phyloP scores from a whole-genome alignment of 2,329 filamentous ascomycete genomes.

The Leptosphaerulina australis region DNA sequence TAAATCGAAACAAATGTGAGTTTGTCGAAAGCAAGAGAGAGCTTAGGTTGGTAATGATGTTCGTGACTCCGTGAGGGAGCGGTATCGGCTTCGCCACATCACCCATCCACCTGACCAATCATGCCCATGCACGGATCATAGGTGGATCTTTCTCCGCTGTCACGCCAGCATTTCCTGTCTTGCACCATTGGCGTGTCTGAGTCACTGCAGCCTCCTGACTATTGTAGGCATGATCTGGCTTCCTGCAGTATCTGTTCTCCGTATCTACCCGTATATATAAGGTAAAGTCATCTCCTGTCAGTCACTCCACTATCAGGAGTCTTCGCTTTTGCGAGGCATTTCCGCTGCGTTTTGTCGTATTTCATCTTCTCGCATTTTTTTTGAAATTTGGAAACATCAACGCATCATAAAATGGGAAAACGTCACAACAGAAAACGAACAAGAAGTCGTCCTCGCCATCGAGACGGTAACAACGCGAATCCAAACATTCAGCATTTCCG shows the following conservation, averaged over 20 bases:
- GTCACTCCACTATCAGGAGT: slow-evolving; percentile 30
- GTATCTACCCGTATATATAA: slow-evolving; percentile 38
- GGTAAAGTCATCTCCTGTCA: slow-evolving; percentile 21
- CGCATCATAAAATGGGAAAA: slow-evolving; percentile 42
- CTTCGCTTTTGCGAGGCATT: slow-evolving; percentile 37
- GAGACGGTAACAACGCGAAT: slow-evolving; percentile 35
- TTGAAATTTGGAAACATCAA: slow-evolving; percentile 2
- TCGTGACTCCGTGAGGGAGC: slow-evolving; percentile 35
- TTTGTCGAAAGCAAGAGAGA: slow-evolving; percentile 17
- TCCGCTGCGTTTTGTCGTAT: slow-evolving; percentile 24
- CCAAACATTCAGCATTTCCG: slow-evolving; percentile 36
- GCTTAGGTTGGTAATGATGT: slow-evolving; percentile 19
- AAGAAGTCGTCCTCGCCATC: slow-evolving; percentile 51
- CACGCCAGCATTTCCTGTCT: slow-evolving; percentile 30
- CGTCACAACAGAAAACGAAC: slow-evolving; percentile 54
- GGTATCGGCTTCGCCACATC: slow-evolving; percentile 38
- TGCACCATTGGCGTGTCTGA: slow-evolving; percentile 38
- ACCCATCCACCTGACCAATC: slow-evolving; percentile 34
- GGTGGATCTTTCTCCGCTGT: slow-evolving; percentile 26
- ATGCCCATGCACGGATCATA: slow-evolving; percentile 30
- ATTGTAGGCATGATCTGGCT: slow-evolving; percentile 30
- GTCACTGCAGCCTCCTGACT: slow-evolving; percentile 45
- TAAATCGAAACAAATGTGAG: slow-evolving; percentile 21
- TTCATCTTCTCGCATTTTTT: slow-evolving; percentile 16
- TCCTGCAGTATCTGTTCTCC: slow-evolving; percentile 18